Percentiles rank a stretch among this genome's conserved stretches.
Conservation (phyloP, 805 yeast species). For the Brettanomyces anomalus region DNA sequence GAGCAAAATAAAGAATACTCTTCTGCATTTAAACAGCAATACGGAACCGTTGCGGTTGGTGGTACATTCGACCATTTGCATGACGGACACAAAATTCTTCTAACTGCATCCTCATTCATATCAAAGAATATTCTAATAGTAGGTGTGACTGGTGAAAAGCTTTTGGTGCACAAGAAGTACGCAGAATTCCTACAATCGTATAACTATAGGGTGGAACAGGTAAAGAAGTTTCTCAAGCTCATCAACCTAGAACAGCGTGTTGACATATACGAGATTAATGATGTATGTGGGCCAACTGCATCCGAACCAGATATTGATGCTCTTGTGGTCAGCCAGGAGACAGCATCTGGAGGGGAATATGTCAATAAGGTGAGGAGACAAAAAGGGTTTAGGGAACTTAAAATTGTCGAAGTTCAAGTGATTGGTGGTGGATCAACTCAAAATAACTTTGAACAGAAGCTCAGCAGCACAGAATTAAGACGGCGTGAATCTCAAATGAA, state of each 20-base stretch:
- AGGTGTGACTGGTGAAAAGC: constrained; percentile 74
- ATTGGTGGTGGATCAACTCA: constrained; percentile 45
- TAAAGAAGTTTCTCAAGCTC: constrained; percentile 38
- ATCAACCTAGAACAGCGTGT: constrained; percentile 38
- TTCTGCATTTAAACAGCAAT: neutral
- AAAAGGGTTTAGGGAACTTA: constrained; percentile 44
- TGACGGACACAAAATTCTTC: constrained; percentile 84
- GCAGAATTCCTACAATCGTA: constrained; percentile 55
- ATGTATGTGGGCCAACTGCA: constrained; percentile 93
- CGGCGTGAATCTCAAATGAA: constrained; percentile 11
- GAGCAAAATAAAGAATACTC: too few species aligned
- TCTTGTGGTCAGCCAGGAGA: constrained; percentile 73
- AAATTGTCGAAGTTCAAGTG: constrained; percentile 47
- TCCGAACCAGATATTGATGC: constrained; percentile 64
- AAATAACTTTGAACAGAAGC: constrained; percentile 51
- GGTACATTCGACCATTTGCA: constrained; percentile 97
- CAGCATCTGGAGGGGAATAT: constrained; percentile 61
- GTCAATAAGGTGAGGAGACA: constrained; percentile 60
- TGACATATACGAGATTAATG: constrained; percentile 59
- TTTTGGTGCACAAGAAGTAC: constrained; percentile 68
- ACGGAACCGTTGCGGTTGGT: constrained; percentile 53
- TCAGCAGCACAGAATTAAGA: constrained; percentile 80
- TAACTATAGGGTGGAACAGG: constrained; percentile 38
- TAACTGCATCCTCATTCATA: constrained; percentile 63
- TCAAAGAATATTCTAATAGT: constrained; percentile 50